phyloP scores from a whole-genome alignment of 768 basidiomycete species.

The Tubosaeta sp. region DNA sequence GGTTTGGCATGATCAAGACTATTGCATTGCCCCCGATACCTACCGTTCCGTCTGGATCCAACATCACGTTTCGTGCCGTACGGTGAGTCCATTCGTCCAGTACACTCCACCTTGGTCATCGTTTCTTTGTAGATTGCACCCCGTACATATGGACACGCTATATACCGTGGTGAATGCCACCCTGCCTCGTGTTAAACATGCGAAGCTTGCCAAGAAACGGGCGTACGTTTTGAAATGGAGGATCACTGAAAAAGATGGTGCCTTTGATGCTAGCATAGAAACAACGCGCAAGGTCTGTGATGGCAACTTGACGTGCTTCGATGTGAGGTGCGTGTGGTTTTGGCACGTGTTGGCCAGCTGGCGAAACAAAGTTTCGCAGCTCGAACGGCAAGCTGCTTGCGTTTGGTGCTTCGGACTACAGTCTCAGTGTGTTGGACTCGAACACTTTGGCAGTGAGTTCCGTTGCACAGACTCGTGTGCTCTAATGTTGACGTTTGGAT shows the following conservation, averaged over 20 bases:
- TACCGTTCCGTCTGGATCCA: conserved; percentile 41
- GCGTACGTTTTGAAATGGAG: conserved; percentile 75
- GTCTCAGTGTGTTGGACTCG: conserved; percentile 80
- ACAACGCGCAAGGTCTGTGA: conserved; percentile 71
- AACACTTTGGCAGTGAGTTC: conserved; percentile 64
- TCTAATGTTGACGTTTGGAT: not conserved
- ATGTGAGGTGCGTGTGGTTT: conserved; percentile 61
- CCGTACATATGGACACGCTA: conserved; percentile 45
- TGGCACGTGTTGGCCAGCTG: conserved; percentile 2
- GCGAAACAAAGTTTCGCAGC: conserved; percentile 38
- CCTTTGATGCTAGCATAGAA: conserved; percentile 51
- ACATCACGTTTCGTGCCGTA: conserved; percentile 56
- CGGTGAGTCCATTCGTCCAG: conserved; percentile 35
- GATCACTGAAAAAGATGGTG: conserved; percentile 53
- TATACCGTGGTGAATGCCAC: conserved; percentile 73
- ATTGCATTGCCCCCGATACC: conserved; percentile 51
- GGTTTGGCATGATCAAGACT: conserved; percentile 43
- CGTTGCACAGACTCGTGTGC: not conserved
- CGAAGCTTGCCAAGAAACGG: conserved; percentile 52
- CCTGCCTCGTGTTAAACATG: conserved; percentile 51
- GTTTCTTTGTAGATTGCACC: conserved; percentile 51
- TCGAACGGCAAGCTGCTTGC: conserved; percentile 78
- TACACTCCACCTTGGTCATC: conserved; percentile 5
- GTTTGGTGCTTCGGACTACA: conserved; percentile 83
- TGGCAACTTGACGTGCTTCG: conserved; percentile 81